Percentiles rank a stretch among this genome's conserved stretches.
phyloP scores from a whole-genome alignment of 2,329 filamentous ascomycete genomes.

The Ophiostoma fasciatum region DNA sequence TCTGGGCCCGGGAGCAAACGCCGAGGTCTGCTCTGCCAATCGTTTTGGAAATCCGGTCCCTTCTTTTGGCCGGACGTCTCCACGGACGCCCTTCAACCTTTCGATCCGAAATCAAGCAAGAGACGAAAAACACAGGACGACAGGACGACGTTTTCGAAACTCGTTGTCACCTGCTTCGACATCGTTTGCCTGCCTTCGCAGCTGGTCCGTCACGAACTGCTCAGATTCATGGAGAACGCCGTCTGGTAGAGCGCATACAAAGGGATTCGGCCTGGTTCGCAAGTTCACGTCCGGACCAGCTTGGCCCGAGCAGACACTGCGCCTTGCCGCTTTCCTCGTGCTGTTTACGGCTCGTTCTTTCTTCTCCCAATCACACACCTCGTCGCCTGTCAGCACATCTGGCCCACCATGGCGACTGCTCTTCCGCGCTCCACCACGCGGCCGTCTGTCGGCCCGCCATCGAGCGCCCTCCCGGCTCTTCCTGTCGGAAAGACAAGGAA shows the following conservation, averaged over 20 bases:
- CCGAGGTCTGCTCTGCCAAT: slow-evolving; percentile 3
- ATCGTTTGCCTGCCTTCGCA: not conserved
- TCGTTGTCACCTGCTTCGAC: too few relatives aligned
- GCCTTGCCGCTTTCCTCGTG: too few relatives aligned
- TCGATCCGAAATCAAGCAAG: too few relatives aligned
- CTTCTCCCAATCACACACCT: too few relatives aligned
- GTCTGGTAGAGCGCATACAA: slow-evolving; percentile 2
- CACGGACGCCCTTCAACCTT: too few relatives aligned
- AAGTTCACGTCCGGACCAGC: not conserved
- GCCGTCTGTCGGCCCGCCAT: slow-evolving; percentile 55
- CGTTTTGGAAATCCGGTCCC: not conserved
- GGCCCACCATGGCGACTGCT: slow-evolving; percentile 37
- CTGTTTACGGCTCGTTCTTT: too few relatives aligned
- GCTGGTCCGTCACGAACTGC: not conserved
- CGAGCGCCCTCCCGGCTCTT: slow-evolving; percentile 56
- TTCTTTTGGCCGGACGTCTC: not conserved
- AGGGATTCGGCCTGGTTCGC: not conserved
- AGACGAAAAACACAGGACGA: too few relatives aligned
- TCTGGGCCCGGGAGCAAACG: slow-evolving; percentile 8
- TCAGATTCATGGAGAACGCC: slow-evolving; percentile 9
- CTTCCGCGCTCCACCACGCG: slow-evolving; percentile 53
- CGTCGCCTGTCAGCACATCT: too few relatives aligned
- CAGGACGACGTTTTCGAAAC: too few relatives aligned
- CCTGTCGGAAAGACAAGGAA: slow-evolving; percentile 60
- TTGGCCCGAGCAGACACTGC: slow-evolving; percentile 2